Conservation (phyloP, 148 eudicot species). For the Chenopodium berlandieri region DNA sequence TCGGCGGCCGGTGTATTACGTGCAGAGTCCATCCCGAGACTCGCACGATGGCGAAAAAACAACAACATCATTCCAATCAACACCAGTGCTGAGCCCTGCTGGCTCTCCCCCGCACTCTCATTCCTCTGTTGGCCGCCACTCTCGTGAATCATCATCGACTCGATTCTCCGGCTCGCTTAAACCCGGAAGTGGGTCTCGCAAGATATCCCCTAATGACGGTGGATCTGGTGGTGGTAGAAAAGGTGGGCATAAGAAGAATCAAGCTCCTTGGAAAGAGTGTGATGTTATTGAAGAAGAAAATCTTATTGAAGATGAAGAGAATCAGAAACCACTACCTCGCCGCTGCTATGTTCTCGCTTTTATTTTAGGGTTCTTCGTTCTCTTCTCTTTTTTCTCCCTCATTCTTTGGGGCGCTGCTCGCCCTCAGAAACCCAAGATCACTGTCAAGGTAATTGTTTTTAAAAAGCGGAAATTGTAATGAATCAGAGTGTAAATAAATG, state of each 20-base stretch:
- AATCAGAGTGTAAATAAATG: no score
- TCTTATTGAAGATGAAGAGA: constrained; percentile 45
- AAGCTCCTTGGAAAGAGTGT: constrained; percentile 40
- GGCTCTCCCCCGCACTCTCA: constrained; percentile 80
- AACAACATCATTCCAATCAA: constrained; percentile 74
- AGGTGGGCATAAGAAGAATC: constrained; percentile 25
- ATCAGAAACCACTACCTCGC: constrained; percentile 38
- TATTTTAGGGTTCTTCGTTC: constrained; percentile 51
- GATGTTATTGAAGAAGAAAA: constrained; percentile 81
- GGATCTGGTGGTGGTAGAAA: constrained; percentile 18
- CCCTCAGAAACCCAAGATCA: constrained; percentile 69
- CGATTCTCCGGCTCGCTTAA: constrained; percentile 75
- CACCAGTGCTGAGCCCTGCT: constrained; percentile 63
- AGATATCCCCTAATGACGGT: constrained; percentile 49
- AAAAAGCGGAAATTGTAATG: no score
- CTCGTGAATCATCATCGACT: constrained; percentile 75
- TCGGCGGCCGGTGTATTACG: constrained; percentile 70
- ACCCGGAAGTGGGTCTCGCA: constrained; percentile 51
- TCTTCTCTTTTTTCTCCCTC: constrained; percentile 59
- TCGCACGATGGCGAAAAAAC: constrained; percentile 83
- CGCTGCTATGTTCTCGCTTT: constrained; percentile 54
- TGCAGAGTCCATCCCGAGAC: constrained; percentile 79
- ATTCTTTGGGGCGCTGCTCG: constrained; percentile 73
- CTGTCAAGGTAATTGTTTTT: constrained; percentile 46
- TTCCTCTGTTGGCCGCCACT: constrained; percentile 79